Conservation (phyloP, 2,329 filamentous ascomycete species). For the Exserohilum rostratum region DNA sequence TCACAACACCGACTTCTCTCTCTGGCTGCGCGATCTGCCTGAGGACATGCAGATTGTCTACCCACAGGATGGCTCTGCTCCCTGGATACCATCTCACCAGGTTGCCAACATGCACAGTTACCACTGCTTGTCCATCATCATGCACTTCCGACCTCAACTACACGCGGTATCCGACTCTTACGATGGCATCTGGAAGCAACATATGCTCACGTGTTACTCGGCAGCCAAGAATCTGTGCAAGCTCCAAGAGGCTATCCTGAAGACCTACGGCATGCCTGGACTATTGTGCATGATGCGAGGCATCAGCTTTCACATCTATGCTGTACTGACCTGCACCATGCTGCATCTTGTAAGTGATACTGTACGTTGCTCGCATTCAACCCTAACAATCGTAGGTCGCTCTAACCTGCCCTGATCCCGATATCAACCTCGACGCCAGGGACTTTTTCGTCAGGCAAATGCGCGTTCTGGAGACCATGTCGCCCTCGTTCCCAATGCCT, state of each 20-base stretch:
- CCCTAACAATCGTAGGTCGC: constrained; percentile 69
- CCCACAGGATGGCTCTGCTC: constrained; percentile 76
- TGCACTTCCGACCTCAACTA: constrained; percentile 86
- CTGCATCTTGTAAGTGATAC: constrained; percentile 78
- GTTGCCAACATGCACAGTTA: constrained; percentile 89
- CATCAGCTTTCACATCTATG: constrained; percentile 95
- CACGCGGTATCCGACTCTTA: constrained; percentile 75
- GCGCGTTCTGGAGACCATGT: constrained; percentile 87
- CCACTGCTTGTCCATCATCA: constrained; percentile 82
- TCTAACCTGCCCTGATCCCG: constrained; percentile 89
- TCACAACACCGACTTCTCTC: constrained; percentile 76
- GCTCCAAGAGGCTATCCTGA: constrained; percentile 81
- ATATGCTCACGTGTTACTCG: constrained; percentile 84
- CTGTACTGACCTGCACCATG: constrained; percentile 87
- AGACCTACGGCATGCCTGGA: constrained; percentile 77
- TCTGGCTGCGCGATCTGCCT: constrained; percentile 79
- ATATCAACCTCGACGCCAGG: constrained; percentile 81
- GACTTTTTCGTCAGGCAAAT: constrained; percentile 93
- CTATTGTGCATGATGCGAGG: constrained; percentile 91
- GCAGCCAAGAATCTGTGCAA: constrained; percentile 85
- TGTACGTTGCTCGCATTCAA: neutral
- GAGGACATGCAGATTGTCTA: constrained; percentile 78
- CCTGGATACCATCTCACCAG: constrained; percentile 85
- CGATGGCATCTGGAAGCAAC: constrained; percentile 82
- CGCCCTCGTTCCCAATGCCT: constrained; percentile 81